A percentile compares a stretch with the other conserved stretches of the same genome.
phyloP scores from a whole-genome alignment of 202 grass and related monocot species.

The Cymbopogon flexuosus region DNA sequence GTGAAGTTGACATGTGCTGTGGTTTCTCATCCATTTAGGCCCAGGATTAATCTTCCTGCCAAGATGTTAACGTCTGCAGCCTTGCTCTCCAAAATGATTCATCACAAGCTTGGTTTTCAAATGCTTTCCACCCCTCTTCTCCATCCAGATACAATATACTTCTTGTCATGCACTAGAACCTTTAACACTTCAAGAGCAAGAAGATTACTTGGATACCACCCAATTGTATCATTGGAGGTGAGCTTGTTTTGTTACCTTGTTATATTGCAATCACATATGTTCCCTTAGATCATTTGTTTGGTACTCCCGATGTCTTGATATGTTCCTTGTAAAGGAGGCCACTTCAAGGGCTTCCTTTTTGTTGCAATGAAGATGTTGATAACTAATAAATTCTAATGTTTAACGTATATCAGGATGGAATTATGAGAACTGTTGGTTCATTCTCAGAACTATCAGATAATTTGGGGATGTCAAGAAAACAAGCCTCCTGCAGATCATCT shows the following conservation, averaged over 20 bases:
- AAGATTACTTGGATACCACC: constrained; percentile 62
- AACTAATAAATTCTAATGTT: constrained; percentile 34
- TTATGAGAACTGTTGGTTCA: constrained; percentile 52
- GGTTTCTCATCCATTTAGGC: constrained; percentile 55
- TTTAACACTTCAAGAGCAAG: constrained; percentile 78
- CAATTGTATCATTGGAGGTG: constrained; percentile 75
- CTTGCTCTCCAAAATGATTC: constrained; percentile 39
- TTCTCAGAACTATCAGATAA: constrained; percentile 53
- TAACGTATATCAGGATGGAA: constrained; percentile 60
- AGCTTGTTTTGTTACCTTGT: constrained; percentile 26
- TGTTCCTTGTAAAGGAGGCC: not conserved
- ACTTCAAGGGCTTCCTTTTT: not conserved
- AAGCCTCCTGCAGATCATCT: constrained; percentile 33
- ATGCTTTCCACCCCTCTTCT: constrained; percentile 41
- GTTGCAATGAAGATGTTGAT: not conserved
- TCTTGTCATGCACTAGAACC: constrained; percentile 65
- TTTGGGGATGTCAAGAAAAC: constrained; percentile 42
- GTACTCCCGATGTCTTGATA: not conserved
- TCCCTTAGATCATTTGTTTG: not conserved
- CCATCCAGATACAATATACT: constrained; percentile 45
- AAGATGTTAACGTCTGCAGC: constrained; percentile 45
- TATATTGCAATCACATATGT: constrained; percentile 15
- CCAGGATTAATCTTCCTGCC: constrained; percentile 63
- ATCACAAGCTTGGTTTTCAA: constrained; percentile 44
- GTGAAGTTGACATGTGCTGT: constrained; percentile 36